Percentiles rank a stretch among this genome's conserved stretches.
These are phyloP conservation scores for Gossypium laxum DNA, from an alignment of 441 rosid genomes.

Conservation along the genomic window DNA sequence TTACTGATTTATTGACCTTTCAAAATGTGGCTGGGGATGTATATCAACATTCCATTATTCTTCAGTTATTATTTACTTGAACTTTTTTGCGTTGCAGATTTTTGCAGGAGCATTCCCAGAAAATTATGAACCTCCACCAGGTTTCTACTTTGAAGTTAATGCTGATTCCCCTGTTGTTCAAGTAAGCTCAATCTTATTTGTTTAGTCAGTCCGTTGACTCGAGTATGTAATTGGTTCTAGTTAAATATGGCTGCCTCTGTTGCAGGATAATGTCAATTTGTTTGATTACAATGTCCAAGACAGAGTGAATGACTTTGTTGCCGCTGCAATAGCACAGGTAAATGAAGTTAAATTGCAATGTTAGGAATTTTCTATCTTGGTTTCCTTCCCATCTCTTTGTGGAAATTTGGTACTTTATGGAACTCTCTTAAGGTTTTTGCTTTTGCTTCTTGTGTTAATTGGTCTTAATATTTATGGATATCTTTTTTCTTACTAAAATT, in stretches of 20 bases:
- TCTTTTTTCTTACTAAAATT: neutral
- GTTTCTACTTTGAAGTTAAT: slow-evolving; percentile 93
- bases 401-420: neutral
- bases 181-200: slow-evolving; percentile 33
- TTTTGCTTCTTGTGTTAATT: neutral
- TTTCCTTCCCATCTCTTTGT: neutral
- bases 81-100: slow-evolving; percentile 40
- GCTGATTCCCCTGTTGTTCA: slow-evolving; percentile 72
- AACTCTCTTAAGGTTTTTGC: neutral
- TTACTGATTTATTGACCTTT: neutral
- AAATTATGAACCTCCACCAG: slow-evolving; percentile 94
- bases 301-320: slow-evolving; percentile 75
- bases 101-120: slow-evolving; percentile 94
- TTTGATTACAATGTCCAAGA: slow-evolving; percentile 97
- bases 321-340: slow-evolving; percentile 92
- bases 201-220: slow-evolving; percentile 16
- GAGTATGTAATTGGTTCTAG: slow-evolving; percentile 10
- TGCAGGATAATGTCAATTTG: slow-evolving; percentile 67
- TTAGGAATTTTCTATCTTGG: slow-evolving; percentile 2
- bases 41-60: neutral
- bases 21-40: neutral
- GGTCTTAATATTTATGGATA: neutral
- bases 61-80: slow-evolving; percentile 13
- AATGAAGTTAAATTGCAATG: slow-evolving; percentile 11
- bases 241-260: slow-evolving; percentile 19